Percentiles rank a stretch among this genome's conserved stretches.
These are phyloP conservation scores for Aeschynomene evenia DNA, from an alignment of 306 rosid species.

Conservation along the genomic window DNA sequence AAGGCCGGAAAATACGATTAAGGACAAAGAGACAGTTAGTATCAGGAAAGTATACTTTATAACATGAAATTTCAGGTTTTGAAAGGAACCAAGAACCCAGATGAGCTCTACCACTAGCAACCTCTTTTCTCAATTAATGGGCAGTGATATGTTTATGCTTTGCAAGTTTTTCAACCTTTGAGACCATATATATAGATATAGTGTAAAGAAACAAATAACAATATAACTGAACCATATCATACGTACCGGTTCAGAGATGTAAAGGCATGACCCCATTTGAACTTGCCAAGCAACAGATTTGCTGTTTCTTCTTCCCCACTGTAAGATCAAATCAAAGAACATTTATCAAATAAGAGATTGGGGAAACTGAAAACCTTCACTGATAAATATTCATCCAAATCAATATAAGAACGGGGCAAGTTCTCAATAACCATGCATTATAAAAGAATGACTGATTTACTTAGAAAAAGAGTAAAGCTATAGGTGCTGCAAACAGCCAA, in stretches of 20 bases:
- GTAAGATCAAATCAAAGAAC: conserved; percentile 37
- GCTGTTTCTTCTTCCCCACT: conserved; percentile 97
- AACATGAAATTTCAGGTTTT: not conserved
- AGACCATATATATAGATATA: not conserved
- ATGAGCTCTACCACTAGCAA: not conserved
- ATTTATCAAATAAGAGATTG: not conserved
- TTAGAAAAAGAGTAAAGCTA: not conserved
- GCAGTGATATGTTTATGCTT: not conserved
- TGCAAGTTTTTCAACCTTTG: conserved; percentile 14
- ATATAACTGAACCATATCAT: conserved; percentile 15
- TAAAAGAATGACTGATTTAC: not conserved
- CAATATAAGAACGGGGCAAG: conserved; percentile 1
- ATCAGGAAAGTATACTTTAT: not conserved
- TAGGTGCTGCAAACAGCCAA: conserved; percentile 12
- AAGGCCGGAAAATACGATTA: not conserved
- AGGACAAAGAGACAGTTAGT: conserved; percentile 11
- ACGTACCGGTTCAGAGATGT: conserved; percentile 84
- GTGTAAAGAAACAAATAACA: not conserved
- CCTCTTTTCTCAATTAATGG: conserved; percentile 15
- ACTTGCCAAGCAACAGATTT: conserved; percentile 77
- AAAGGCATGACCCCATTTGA: conserved; percentile 98
- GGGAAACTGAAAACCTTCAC: not conserved
- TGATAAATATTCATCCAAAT: not conserved
- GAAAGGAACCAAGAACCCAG: conserved; percentile 12
- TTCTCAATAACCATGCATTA: conserved; percentile 17